phyloP scores from a whole-genome alignment of 345 rosid species.

The Aquilaria malaccensis region DNA sequence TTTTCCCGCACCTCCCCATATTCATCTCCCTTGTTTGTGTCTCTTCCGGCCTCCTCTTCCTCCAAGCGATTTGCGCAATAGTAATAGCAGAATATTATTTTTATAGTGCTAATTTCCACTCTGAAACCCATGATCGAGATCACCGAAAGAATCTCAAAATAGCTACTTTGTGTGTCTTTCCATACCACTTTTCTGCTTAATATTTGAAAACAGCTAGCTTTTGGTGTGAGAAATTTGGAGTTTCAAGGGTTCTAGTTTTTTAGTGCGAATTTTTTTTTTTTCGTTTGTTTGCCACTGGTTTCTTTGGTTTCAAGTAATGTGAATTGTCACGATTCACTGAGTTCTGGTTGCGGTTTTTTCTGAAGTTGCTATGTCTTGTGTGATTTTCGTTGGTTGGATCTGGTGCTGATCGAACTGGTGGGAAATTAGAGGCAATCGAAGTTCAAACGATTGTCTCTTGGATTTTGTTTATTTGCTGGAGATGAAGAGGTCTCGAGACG shows the following conservation, averaged over 20 bases:
- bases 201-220: background rate
- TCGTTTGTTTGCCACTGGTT: slow-evolving; percentile 7
- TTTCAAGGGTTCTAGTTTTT: slow-evolving; percentile 14
- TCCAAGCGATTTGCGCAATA: background rate
- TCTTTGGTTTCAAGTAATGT: slow-evolving; percentile 39
- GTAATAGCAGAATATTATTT: too few species aligned
- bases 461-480: slow-evolving; percentile 14
- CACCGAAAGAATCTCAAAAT: too few species aligned
- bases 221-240: slow-evolving; percentile 13
- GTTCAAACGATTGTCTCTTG: slow-evolving; percentile 29
- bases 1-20: slow-evolving; percentile 8
- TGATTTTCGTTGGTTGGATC: slow-evolving; percentile 14
- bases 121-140: too few species aligned
- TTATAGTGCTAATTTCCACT: too few species aligned
- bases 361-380: slow-evolving; percentile 37
- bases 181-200: too few species aligned
- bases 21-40: background rate
- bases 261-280: background rate
- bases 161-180: too few species aligned
- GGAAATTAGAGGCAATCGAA: slow-evolving; percentile 21
- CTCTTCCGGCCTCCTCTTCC: background rate
- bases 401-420: slow-evolving; percentile 16
- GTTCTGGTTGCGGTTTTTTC: slow-evolving; percentile 9
- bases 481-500: slow-evolving; percentile 89
- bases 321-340: slow-evolving; percentile 18